phyloP scores from a whole-genome alignment of 192 early-diverging fungal species.

The Gigaspora rosea region DNA sequence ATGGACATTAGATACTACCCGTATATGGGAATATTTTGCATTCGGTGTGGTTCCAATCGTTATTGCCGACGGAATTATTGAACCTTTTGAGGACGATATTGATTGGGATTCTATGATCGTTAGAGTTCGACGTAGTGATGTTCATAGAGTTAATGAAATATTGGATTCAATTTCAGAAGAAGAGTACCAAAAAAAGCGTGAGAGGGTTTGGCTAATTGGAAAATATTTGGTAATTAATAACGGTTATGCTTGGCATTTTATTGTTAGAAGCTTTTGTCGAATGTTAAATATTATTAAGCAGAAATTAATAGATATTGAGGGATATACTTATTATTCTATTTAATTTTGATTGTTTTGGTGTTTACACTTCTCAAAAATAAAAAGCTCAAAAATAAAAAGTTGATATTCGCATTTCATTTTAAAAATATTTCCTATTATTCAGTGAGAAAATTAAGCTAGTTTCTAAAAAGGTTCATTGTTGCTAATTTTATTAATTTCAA shows the following conservation, averaged over 20 bases:
- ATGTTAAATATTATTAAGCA: too few relatives aligned
- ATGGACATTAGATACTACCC: conserved; percentile 46
- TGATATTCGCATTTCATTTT: too few relatives aligned
- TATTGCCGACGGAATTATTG: conserved; percentile 52
- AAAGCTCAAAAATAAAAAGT: too few relatives aligned
- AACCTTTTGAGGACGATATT: conserved; percentile 52
- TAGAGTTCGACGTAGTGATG: conserved; percentile 42
- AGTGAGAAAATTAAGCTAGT: too few relatives aligned
- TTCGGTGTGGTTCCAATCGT: conserved; percentile 55
- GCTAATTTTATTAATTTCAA: too few relatives aligned
- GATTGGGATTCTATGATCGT: conserved; percentile 50
- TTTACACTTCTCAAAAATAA: too few relatives aligned
- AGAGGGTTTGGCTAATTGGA: conserved; percentile 44
- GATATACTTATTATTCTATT: too few relatives aligned
- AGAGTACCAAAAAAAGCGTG: conserved; percentile 41
- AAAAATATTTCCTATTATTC: too few relatives aligned
- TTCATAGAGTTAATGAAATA: conserved; percentile 41
- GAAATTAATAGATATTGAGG: too few relatives aligned
- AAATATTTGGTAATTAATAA: conserved; percentile 37
- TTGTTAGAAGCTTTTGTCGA: conserved; percentile 37
- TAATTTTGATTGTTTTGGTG: too few relatives aligned
- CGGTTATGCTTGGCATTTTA: conserved; percentile 51
- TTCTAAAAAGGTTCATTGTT: too few relatives aligned
- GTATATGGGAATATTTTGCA: conserved; percentile 53
- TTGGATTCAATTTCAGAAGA: conserved; percentile 38